Conservation (phyloP, 257 asterid genomes). For the Solanum gandarillasii region DNA sequence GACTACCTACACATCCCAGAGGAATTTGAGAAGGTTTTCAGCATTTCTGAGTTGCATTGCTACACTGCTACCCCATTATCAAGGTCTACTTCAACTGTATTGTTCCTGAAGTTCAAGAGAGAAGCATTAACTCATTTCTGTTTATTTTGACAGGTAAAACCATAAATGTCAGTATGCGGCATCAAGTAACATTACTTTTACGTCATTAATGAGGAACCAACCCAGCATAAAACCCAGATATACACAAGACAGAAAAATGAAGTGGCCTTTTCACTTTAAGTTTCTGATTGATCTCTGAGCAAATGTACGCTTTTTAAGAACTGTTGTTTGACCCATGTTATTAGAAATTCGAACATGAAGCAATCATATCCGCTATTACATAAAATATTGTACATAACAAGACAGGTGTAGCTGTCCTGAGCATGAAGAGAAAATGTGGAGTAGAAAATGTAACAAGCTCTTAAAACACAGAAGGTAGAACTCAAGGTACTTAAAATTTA, state of each 20-base stretch:
- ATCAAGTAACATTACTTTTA: not conserved
- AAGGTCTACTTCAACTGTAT: not conserved
- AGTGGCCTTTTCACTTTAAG: not conserved
- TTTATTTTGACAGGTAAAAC: not conserved
- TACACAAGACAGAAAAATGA: not conserved
- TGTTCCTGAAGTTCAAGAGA: not conserved
- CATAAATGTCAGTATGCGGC: not conserved
- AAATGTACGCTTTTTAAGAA: not conserved
- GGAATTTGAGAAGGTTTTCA: not conserved
- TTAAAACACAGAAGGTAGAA: not conserved
- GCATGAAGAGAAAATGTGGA: not conserved
- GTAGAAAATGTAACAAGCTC: not conserved
- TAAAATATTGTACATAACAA: not conserved
- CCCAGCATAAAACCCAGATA: not conserved
- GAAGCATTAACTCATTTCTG: not conserved
- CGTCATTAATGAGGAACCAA: not conserved
- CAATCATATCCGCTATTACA: not conserved
- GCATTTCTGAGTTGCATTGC: not conserved
- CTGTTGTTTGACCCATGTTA: not conserved
- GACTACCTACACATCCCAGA: not conserved
- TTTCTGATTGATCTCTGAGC: not conserved
- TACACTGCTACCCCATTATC: not conserved
- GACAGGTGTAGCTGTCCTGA: not conserved
- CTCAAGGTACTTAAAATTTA: not conserved
- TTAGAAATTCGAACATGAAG: not conserved